Conservation (phyloP, 371 early-diverging fungal genomes). For the Antonospora locustae region DNA sequence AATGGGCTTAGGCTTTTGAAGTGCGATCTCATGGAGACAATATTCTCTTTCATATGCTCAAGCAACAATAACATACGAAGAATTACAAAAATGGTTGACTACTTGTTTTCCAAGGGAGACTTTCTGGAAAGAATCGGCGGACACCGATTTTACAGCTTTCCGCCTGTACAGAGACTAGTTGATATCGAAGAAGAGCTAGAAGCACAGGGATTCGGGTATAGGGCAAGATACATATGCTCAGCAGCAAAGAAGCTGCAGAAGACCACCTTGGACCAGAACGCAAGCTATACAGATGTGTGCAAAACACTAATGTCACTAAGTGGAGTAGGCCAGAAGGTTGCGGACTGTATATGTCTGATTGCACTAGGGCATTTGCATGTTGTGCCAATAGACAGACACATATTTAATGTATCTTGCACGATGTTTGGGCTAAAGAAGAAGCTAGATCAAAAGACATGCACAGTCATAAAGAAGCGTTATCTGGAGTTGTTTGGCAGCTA, state of each 20-base stretch:
- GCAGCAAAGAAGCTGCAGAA: slow-evolving; percentile 55
- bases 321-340: slow-evolving; percentile 74
- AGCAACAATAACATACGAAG: slow-evolving; percentile 80
- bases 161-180: slow-evolving; percentile 56
- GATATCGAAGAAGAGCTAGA: slow-evolving; percentile 58
- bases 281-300: neutral
- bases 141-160: slow-evolving; percentile 40
- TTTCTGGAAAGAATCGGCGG: slow-evolving; percentile 14
- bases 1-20: slow-evolving; percentile 46
- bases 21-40: slow-evolving; percentile 70
- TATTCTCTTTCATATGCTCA: slow-evolving; percentile 80
- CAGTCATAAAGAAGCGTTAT: slow-evolving; percentile 28
- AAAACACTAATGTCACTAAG: slow-evolving; percentile 18
- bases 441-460: slow-evolving; percentile 5
- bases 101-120: slow-evolving; percentile 30
- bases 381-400: slow-evolving; percentile 82
- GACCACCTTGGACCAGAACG: neutral
- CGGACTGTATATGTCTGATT: slow-evolving; percentile 76
- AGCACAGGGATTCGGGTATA: slow-evolving; percentile 73
- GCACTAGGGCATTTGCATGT: slow-evolving; percentile 64
- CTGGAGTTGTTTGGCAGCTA: slow-evolving; percentile 31
- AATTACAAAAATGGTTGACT: slow-evolving; percentile 69
- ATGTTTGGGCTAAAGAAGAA: slow-evolving; percentile 16
- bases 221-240: slow-evolving; percentile 69
- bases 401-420: slow-evolving; percentile 54